phyloP scores from a whole-genome alignment of 139 green algal species.

The Chlamydomonas applanata region DNA sequence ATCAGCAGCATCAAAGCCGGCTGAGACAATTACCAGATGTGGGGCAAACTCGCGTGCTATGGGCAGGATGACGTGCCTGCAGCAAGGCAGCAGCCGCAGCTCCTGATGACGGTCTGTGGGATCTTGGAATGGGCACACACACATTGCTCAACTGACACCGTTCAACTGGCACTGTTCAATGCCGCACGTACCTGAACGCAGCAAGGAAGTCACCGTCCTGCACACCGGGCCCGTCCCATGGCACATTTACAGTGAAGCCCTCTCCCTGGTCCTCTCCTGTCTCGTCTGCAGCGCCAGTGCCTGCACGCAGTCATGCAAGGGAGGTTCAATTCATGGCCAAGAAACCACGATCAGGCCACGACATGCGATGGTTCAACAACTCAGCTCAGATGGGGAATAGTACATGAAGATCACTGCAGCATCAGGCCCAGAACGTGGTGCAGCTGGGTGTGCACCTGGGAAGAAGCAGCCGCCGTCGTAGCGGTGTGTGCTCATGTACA shows the following conservation, averaged over 20 bases:
- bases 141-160: no score
- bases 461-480: slow-evolving; percentile 34
- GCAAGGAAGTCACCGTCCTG: slow-evolving; percentile 66
- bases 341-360: no score
- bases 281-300: slow-evolving; percentile 45
- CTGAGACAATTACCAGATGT: slow-evolving; percentile 67
- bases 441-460: slow-evolving; percentile 24
- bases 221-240: slow-evolving; percentile 55
- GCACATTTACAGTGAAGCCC: slow-evolving; percentile 73
- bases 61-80: slow-evolving; percentile 50
- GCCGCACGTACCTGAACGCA: slow-evolving; percentile 41
- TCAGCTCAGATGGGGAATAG: no score
- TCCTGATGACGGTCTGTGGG: no score
- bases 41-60: slow-evolving; percentile 68
- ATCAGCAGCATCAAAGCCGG: slow-evolving; percentile 76
- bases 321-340: no score
- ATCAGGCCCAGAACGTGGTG: slow-evolving; percentile 35
- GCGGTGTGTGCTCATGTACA: slow-evolving; percentile 78
- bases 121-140: no score
- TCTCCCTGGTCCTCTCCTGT: slow-evolving; percentile 37
- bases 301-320: no score
- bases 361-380: no score
- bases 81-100: not conserved
- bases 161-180: no score
- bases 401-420: slow-evolving; percentile 16